Evolutionary conservation across 495 filamentous ascomycete species (phyloP).

Genomic region (Recurvomyces mirabilis): DNA sequence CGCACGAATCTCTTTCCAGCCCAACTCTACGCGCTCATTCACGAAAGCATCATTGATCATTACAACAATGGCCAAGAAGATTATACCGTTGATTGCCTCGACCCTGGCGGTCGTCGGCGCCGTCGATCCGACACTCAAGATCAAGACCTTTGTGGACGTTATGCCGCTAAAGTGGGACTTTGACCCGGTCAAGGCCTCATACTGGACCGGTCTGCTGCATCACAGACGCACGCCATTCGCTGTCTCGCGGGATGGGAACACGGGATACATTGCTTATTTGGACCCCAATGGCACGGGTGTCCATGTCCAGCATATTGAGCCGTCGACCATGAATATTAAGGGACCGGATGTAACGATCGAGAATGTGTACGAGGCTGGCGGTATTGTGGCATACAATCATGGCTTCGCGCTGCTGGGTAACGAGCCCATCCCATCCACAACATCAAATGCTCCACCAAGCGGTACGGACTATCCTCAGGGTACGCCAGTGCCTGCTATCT

Average conservation of each 20-base stretch:
- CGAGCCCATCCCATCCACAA: conserved; percentile 37
- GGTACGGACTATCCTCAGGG: conserved; percentile 4
- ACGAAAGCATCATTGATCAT: too few species aligned
- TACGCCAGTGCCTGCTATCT: conserved; percentile 38
- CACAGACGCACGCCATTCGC: conserved; percentile 45
- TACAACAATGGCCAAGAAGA: background rate
- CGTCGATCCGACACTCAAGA: conserved; percentile 7
- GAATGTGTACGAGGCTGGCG: conserved; percentile 38
- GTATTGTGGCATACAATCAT: conserved; percentile 44
- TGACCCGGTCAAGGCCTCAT: conserved; percentile 40
- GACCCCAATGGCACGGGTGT: conserved; percentile 38
- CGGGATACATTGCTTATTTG: conserved; percentile 43
- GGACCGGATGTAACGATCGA: conserved; percentile 35
- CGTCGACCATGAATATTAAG: conserved; percentile 36
- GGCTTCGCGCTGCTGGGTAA: conserved; percentile 45
- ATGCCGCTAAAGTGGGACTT: conserved; percentile 35
- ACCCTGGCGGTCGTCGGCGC: conserved; percentile 12
- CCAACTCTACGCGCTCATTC: too few species aligned
- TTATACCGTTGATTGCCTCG: background rate
- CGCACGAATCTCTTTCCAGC: too few species aligned
- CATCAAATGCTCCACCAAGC: conserved; percentile 35
- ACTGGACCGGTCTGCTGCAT: conserved; percentile 45
- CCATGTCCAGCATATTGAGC: conserved; percentile 39
- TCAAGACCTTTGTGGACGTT: conserved; percentile 35
- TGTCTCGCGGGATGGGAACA: conserved; percentile 40